These are phyloP conservation scores for Dalechampia spathulata DNA, from an alignment of 441 rosid genomes.

Conservation along the genomic window DNA sequence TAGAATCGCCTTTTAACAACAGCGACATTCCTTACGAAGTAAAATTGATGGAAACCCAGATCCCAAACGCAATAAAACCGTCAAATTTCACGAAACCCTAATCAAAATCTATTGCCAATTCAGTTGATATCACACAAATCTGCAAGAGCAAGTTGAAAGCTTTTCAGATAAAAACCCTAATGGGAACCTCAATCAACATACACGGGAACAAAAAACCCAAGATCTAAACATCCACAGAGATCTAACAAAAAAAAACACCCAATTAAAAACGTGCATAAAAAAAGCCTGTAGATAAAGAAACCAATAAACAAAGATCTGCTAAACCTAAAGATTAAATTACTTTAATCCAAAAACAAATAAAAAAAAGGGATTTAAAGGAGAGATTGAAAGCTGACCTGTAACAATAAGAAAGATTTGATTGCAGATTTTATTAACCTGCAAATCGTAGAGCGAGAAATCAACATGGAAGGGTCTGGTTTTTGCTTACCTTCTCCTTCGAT, in stretches of 20 bases:
- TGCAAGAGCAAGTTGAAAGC: constrained; percentile 9
- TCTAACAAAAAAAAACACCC: neutral
- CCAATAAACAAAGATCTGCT: no score
- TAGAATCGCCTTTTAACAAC: constrained; percentile 29
- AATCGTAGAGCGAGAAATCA: constrained; percentile 12
- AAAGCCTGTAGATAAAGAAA: no score
- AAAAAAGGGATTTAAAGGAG: neutral
- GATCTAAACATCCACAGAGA: neutral
- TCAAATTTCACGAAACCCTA: constrained; percentile 3
- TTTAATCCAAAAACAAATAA: neutral
- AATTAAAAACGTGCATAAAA: no score
- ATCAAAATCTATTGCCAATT: constrained; percentile 3
- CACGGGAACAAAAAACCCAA: neutral
- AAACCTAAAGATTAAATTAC: neutral
- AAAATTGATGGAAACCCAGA: neutral
- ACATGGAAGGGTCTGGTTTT: neutral
- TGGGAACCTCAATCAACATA: neutral
- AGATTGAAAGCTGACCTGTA: constrained; percentile 7
- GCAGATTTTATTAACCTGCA: constrained; percentile 13
- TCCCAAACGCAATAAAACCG: neutral
- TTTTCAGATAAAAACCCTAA: constrained; percentile 1
- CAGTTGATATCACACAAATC: constrained; percentile 13
- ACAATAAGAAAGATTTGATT: neutral
- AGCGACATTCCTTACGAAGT: constrained; percentile 32
- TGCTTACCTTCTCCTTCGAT: neutral